Evolutionary conservation across 306 rosid genomes (phyloP).

Genomic region (Sechiopsis laciniata): DNA sequence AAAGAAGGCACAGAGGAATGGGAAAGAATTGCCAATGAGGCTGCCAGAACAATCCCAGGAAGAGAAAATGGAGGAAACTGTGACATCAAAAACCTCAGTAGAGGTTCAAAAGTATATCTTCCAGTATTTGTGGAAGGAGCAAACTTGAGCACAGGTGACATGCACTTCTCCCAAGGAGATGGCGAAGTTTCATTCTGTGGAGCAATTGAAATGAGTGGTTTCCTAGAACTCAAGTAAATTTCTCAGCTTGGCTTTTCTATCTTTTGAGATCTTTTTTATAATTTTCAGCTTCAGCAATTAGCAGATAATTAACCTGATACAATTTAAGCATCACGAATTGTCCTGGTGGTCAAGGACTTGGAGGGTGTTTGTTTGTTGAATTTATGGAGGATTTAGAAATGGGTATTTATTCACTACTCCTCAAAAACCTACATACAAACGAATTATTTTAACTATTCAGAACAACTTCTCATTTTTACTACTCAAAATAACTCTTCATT

Average conservation of each 20-base stretch:
- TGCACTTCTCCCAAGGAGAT: conserved; percentile 93
- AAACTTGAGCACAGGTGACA: conserved; percentile 87
- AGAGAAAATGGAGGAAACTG: conserved; percentile 97
- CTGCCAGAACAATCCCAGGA: conserved; percentile 94
- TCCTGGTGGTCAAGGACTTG: too few relatives aligned
- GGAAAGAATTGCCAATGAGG: conserved; percentile 79
- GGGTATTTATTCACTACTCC: too few relatives aligned
- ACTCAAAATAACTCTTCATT: too few relatives aligned
- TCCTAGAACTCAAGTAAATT: conserved; percentile 74
- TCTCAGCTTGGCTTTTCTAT: not conserved
- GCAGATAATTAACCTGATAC: not conserved
- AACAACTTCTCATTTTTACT: too few relatives aligned
- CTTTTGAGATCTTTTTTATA: not conserved
- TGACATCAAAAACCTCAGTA: conserved; percentile 81
- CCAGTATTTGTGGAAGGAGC: conserved; percentile 91
- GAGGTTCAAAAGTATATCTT: conserved; percentile 80
- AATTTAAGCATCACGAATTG: not conserved
- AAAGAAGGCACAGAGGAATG: conserved; percentile 51
- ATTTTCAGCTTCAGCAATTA: not conserved
- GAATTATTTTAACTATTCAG: too few relatives aligned
- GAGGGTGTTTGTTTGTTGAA: too few relatives aligned
- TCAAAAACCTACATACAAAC: too few relatives aligned
- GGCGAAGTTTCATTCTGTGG: conserved; percentile 89
- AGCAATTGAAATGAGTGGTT: conserved; percentile 97
- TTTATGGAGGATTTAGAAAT: too few relatives aligned